Evolutionary conservation across 2,329 filamentous ascomycete species (phyloP), one percentile per base, ranked within the genome.

Genomic region (Penicillium frequentans): DNA sequence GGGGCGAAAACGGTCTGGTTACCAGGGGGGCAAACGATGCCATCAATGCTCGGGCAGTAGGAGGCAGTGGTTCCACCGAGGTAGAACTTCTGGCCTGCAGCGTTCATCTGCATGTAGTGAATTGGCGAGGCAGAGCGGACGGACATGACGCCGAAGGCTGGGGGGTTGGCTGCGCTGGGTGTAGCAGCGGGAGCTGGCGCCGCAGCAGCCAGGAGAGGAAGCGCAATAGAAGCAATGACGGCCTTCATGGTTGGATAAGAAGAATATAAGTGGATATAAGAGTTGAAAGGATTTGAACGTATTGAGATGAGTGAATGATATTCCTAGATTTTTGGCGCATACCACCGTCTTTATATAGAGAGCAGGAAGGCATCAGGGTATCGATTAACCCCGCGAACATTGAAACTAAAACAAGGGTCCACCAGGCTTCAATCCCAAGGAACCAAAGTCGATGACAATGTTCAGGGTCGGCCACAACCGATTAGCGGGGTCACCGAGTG

Each of bases 51-150:
- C 1, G 82, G 82, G 69, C 83, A 86, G 72, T 81, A 84, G 47
- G 78, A 75, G 2, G 75, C 64, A 3, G 82, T 73, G 1, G 70
- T 55, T 16, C 77, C 77, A 24, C 81, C 82, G 33, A 85, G 72
- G 64, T 71, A 83, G 74, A 86, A 83, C 47, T 74, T 74, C 31
- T 71, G 68, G 37, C 76, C 77, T n/a, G 72, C 71, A 35, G 83
- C 82, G 44, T 79, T 78, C 58, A 85, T 67, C 14, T 72, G 62
- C 14, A 71, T 67, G 21, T 77, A 70, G 68, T 86, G 80, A 64
- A 85, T 77, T 37, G 78, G 78, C 1, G 79, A 81, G 24, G 69
- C 79, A 29, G 77, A 79, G 65, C 77, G 77, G 49, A 71, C 59
- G 67, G 77, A 69, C 60, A 79, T 76, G 64, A 81, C 75, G 53